Evolutionary conservation across 345 rosid genomes (phyloP).

Genomic region (Syzygium aromaticum): DNA sequence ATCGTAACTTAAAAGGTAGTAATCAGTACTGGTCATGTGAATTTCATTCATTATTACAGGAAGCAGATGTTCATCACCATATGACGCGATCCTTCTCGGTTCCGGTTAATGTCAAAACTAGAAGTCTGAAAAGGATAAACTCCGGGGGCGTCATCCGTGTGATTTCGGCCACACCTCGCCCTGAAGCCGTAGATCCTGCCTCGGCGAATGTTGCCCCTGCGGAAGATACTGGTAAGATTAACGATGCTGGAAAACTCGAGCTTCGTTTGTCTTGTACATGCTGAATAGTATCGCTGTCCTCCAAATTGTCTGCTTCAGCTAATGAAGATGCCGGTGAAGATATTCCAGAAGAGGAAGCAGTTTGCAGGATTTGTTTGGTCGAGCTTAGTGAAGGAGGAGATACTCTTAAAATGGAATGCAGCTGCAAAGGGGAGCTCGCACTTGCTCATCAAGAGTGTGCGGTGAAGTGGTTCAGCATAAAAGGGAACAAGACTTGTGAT

Average conservation of each 20-base stretch:
- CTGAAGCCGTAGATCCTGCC: conserved; percentile 8
- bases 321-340: conserved; percentile 34
- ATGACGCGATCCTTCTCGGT: conserved; percentile 44
- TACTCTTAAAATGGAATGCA: conserved; percentile 51
- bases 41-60: conserved; percentile 10
- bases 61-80: conserved; percentile 18
- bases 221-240: conserved; percentile 20
- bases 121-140: conserved; percentile 32
- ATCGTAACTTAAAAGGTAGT: neutral
- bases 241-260: neutral
- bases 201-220: conserved; percentile 11
- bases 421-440: conserved; percentile 61
- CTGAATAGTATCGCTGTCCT: neutral
- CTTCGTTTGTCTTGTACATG: neutral
- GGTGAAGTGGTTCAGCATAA: conserved; percentile 58
- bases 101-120: conserved; percentile 32
- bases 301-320: conserved; percentile 3
- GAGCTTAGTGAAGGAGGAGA: conserved; percentile 53
- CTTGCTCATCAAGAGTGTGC: conserved; percentile 62
- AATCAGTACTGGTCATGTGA: neutral
- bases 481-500: conserved; percentile 52
- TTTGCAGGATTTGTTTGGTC: conserved; percentile 52
- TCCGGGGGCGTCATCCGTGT: conserved; percentile 44
- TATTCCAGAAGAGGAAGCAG: conserved; percentile 57
- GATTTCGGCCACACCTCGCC: conserved; percentile 26